phyloP scores from a whole-genome alignment of 1,284 basidiomycete genomes.

The Leccinum ponderosum region DNA sequence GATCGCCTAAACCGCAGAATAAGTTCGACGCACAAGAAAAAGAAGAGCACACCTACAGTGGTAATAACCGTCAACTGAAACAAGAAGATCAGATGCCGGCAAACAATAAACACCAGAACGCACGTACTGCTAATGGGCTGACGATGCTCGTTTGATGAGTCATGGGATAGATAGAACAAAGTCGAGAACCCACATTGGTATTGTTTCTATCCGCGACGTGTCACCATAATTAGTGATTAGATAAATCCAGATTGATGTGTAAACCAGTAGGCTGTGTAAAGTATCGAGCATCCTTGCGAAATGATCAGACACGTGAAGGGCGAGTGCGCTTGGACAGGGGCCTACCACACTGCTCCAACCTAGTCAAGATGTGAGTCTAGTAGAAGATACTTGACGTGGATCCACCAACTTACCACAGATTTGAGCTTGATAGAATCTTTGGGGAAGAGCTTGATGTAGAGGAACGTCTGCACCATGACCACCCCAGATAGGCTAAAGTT shows the following conservation, averaged over 20 bases:
- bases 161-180: background rate
- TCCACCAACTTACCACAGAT: constrained; percentile 36
- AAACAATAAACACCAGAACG: background rate
- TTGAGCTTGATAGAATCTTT: constrained; percentile 36
- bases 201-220: constrained; percentile 21
- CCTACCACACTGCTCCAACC: constrained; percentile 31
- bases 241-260: constrained; percentile 32
- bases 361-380: constrained; percentile 5
- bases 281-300: constrained; percentile 26
- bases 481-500: constrained; percentile 43
- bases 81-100: background rate
- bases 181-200: constrained; percentile 22
- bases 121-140: constrained; percentile 46
- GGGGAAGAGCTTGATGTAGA: constrained; percentile 45
- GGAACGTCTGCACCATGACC: constrained; percentile 42
- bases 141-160: background rate
- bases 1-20: constrained; percentile 30
- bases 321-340: background rate
- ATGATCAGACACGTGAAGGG: constrained; percentile 1
- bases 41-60: constrained; percentile 37
- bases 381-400: background rate
- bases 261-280: constrained; percentile 30
- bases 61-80: constrained; percentile 45
- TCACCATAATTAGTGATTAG: constrained; percentile 32
- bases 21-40: background rate